These are phyloP conservation scores for Polygonum aviculare DNA, from an alignment of 148 eudicot genomes.

Conservation along the genomic window DNA sequence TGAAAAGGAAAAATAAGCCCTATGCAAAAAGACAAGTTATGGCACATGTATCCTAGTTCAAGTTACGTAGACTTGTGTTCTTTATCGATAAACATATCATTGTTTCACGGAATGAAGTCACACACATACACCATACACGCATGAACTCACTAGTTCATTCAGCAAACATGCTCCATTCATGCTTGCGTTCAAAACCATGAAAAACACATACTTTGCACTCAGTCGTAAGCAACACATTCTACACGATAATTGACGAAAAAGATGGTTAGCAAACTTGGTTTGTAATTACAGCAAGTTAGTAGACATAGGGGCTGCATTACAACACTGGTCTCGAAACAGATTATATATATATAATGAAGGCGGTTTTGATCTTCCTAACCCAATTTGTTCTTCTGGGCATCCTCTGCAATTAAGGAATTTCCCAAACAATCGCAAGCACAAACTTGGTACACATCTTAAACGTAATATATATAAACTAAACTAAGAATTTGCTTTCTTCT, in stretches of 20 bases:
- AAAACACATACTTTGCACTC: too few relatives aligned
- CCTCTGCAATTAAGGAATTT: background rate
- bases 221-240: background rate
- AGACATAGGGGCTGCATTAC: background rate
- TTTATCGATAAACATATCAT: too few relatives aligned
- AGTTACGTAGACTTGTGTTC: too few relatives aligned
- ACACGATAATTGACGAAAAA: background rate
- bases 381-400: background rate
- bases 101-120: too few relatives aligned
- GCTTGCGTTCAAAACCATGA: too few relatives aligned
- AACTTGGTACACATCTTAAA: constrained; percentile 7
- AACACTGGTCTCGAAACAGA: background rate
- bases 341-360: background rate
- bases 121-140: too few relatives aligned
- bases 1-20: too few relatives aligned
- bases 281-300: background rate
- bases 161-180: too few relatives aligned
- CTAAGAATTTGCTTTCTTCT: constrained; percentile 5
- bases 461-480: background rate
- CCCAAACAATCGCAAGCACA: background rate
- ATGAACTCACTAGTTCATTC: too few relatives aligned
- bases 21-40: too few relatives aligned
- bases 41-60: too few relatives aligned
- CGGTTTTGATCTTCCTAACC: constrained; percentile 1
- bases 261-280: background rate